Conservation (phyloP, 2,329 filamentous ascomycete genomes). For the Epichloe bromicola region DNA sequence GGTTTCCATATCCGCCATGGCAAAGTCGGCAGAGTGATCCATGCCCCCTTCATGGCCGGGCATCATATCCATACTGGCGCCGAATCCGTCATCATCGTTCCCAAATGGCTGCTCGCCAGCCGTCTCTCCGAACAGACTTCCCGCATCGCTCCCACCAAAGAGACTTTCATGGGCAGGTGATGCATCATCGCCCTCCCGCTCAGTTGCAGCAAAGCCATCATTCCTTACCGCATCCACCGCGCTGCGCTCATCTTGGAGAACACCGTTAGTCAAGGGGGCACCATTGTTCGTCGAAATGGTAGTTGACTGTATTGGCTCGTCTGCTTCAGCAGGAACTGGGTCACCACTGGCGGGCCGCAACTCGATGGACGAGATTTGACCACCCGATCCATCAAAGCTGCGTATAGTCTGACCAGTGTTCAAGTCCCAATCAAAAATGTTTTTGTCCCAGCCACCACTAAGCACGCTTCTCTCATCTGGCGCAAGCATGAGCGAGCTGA, state of each 20-base stretch:
- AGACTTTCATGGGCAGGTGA: constrained; percentile 66
- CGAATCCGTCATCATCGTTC: constrained; percentile 76
- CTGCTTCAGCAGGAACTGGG: constrained; percentile 61
- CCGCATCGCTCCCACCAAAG: constrained; percentile 66
- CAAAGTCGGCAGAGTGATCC: constrained; percentile 30
- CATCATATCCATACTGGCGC: constrained; percentile 52
- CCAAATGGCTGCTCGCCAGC: constrained; percentile 50
- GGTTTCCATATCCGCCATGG: constrained; percentile 22
- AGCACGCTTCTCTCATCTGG: constrained; percentile 78
- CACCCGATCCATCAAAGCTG: constrained; percentile 61
- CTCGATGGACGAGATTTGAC: constrained; percentile 83
- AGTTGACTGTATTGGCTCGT: constrained; percentile 44
- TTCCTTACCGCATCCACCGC: constrained; percentile 5
- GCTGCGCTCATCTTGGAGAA: constrained; percentile 12
- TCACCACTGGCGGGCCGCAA: constrained; percentile 64
- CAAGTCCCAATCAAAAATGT: constrained; percentile 86
- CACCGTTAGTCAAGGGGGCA: constrained; percentile 43
- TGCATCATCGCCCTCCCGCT: constrained; percentile 44
- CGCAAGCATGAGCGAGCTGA: constrained; percentile 72
- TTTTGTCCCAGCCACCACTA: constrained; percentile 95
- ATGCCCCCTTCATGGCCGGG: constrained; percentile 26
- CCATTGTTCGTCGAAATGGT: constrained; percentile 69
- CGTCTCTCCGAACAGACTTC: constrained; percentile 79
- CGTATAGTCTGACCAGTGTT: constrained; percentile 70
- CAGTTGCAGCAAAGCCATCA: constrained; percentile 12